These are phyloP conservation scores for Eimeria maxima DNA, from an alignment of 169 alveolate genomes.

Conservation along the genomic window DNA sequence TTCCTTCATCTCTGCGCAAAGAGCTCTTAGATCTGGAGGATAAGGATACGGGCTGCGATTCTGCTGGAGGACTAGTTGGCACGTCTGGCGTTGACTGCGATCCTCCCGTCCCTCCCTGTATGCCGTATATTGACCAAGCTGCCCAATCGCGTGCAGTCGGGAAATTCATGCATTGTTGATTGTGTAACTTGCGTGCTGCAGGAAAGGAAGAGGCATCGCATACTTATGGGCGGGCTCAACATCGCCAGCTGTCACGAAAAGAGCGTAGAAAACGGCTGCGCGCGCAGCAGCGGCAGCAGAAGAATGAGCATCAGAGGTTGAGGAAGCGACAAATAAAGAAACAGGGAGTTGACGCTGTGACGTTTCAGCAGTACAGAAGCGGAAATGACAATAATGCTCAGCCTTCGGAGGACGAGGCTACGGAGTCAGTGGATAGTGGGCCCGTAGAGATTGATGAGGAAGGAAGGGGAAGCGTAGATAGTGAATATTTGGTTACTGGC, in stretches of 20 bases:
- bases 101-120: background rate
- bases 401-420: background rate
- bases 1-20: slow-evolving; percentile 50
- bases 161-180: background rate
- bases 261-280: slow-evolving; percentile 76
- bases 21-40: slow-evolving; percentile 39
- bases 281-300: slow-evolving; percentile 65
- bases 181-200: slow-evolving; percentile 27
- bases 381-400: background rate
- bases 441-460: background rate
- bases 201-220: background rate
- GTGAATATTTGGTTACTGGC: background rate
- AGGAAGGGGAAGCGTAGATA: background rate
- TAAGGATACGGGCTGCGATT: background rate
- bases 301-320: slow-evolving; percentile 23
- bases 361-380: background rate
- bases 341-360: background rate
- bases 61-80: background rate
- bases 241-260: slow-evolving; percentile 45
- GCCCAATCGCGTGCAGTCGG: background rate
- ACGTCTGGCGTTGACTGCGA: background rate
- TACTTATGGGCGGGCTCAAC: slow-evolving; percentile 11
- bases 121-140: background rate
- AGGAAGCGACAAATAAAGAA: background rate
- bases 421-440: background rate